A percentile compares a stretch with the other conserved stretches of the same genome.
Conservation (phyloP, 441 rosid species). For the Sinapis alba region DNA sequence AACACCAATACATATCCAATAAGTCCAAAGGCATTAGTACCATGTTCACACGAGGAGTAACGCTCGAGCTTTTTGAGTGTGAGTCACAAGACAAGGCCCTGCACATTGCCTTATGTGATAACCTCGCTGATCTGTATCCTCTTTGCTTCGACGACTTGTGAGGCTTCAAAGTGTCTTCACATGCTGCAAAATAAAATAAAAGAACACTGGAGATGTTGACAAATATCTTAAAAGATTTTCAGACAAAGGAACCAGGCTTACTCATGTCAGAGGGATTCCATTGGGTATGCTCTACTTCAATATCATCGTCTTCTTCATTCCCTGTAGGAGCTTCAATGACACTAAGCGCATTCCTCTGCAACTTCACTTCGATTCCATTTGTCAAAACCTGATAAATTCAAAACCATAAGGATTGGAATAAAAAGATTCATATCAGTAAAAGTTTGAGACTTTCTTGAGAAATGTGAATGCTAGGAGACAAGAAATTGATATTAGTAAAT, state of each 20-base stretch:
- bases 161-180: slow-evolving; percentile 85
- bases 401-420: neutral
- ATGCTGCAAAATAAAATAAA: slow-evolving; percentile 51
- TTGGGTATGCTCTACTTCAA: slow-evolving; percentile 62
- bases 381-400: slow-evolving; percentile 68
- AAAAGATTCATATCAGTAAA: neutral
- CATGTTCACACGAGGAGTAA: slow-evolving; percentile 59
- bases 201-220: slow-evolving; percentile 1
- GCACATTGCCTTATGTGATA: slow-evolving; percentile 74
- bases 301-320: slow-evolving; percentile 75
- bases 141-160: slow-evolving; percentile 81
- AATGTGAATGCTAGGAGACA: slow-evolving; percentile 36
- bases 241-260: slow-evolving; percentile 41
- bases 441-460: slow-evolving; percentile 25
- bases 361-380: slow-evolving; percentile 94
- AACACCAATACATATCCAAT: neutral
- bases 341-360: slow-evolving; percentile 96
- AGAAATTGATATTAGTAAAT: slow-evolving; percentile 31
- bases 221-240: neutral
- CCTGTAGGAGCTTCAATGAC: slow-evolving; percentile 96
- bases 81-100: slow-evolving; percentile 83
- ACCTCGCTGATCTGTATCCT: slow-evolving; percentile 70
- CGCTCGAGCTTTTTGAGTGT: slow-evolving; percentile 70
- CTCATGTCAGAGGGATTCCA: slow-evolving; percentile 83
- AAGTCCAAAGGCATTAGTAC: slow-evolving; percentile 39